phyloP scores from a whole-genome alignment of 176 grass and related monocot genomes.

The Coix lacrymajobi region DNA sequence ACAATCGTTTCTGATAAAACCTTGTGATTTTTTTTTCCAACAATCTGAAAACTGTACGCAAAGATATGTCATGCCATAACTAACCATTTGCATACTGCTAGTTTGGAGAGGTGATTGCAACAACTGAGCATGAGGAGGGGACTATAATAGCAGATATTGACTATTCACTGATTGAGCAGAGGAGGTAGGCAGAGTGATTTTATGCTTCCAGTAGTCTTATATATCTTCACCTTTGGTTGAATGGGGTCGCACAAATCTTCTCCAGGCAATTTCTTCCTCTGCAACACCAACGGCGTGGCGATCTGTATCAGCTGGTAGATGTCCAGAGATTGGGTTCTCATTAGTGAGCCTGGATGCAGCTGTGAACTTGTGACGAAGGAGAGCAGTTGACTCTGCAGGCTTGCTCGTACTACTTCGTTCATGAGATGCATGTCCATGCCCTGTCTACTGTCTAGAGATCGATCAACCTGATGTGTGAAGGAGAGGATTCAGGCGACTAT shows the following conservation, averaged over 20 bases:
- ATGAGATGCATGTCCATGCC: background rate
- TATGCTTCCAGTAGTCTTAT: background rate
- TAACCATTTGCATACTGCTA: conserved; percentile 22
- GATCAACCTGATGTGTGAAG: background rate
- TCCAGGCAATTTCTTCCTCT: conserved; percentile 75
- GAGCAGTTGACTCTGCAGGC: background rate
- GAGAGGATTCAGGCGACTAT: conserved; percentile 1
- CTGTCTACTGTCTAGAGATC: background rate
- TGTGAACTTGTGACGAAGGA: background rate
- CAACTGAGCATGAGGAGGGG: conserved; percentile 65
- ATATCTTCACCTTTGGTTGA: background rate
- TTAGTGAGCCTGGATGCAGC: conserved; percentile 6
- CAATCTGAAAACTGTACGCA: background rate
- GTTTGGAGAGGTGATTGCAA: conserved; percentile 96
- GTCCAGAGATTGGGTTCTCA: conserved; percentile 53
- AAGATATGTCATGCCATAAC: background rate
- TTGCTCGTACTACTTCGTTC: background rate
- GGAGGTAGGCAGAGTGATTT: conserved; percentile 40
- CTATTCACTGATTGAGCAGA: conserved; percentile 81
- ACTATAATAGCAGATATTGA: conserved; percentile 76
- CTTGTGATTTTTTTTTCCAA: background rate
- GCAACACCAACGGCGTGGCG: conserved; percentile 57
- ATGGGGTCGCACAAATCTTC: background rate
- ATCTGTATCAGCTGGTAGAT: conserved; percentile 87
- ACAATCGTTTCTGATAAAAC: background rate